These are phyloP conservation scores for Lithospermum erythrorhizon DNA, from an alignment of 257 asterid species.

Conservation along the genomic window DNA sequence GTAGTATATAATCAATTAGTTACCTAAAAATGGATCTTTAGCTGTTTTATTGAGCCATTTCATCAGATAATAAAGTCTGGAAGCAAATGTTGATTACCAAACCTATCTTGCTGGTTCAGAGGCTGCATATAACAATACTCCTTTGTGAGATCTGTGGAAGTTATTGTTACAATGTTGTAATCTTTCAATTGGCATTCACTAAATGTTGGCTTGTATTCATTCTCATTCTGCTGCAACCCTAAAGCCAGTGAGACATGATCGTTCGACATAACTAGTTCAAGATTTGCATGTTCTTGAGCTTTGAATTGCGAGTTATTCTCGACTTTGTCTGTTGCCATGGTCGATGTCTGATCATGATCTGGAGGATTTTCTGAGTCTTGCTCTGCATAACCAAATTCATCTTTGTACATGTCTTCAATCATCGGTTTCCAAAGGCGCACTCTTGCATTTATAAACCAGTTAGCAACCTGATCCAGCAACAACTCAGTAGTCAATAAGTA, in stretches of 20 bases:
- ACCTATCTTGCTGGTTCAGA: conserved; percentile 46
- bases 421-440: conserved; percentile 88
- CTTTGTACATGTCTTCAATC: conserved; percentile 86
- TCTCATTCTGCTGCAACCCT: conserved; percentile 30
- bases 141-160: conserved; percentile 25
- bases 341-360: conserved; percentile 19
- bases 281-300: conserved; percentile 17
- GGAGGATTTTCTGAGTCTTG: conserved; percentile 36
- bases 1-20: conserved; percentile 6
- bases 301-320: conserved; percentile 24
- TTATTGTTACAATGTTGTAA: conserved; percentile 17
- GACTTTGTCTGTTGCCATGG: conserved; percentile 28
- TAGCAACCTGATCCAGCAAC: conserved; percentile 46
- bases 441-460: conserved; percentile 82
- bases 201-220: conserved; percentile 15
- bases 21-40: conserved; percentile 6
- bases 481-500: conserved; percentile 8
- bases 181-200: conserved; percentile 17
- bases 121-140: conserved; percentile 41
- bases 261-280: conserved; percentile 14
- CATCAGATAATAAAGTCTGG: conserved; percentile 52
- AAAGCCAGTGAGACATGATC: conserved; percentile 50
- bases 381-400: conserved; percentile 52
- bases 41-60: conserved; percentile 1
- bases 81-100: conserved; percentile 30